Conservation (phyloP, 306 rosid genomes). For the Senna siamea region DNA sequence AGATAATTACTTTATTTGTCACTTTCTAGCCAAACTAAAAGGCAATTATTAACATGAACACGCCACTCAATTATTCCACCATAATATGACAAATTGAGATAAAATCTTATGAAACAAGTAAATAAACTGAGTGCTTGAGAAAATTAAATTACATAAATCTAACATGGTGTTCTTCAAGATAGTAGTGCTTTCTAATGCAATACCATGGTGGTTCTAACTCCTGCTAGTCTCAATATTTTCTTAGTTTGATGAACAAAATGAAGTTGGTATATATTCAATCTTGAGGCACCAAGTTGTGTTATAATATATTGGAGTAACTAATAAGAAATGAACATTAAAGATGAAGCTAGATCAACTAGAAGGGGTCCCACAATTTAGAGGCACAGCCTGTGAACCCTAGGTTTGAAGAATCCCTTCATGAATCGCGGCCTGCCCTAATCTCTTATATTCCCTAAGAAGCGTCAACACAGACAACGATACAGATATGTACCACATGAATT, state of each 20-base stretch:
- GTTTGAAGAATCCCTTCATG: not conserved
- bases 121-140: not conserved
- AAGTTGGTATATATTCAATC: conserved; percentile 34
- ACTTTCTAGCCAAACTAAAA: conserved; percentile 38
- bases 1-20: conserved; percentile 28
- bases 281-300: conserved; percentile 14
- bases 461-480: no score
- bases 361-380: conserved; percentile 9
- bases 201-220: conserved; percentile 30
- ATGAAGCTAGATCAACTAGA: not conserved
- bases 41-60: conserved; percentile 34
- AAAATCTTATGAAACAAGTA: not conserved
- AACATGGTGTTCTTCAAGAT: no score
- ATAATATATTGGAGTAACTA: not conserved
- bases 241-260: conserved; percentile 28
- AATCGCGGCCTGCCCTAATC: no score
- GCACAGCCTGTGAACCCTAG: conserved; percentile 3
- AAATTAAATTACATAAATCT: not conserved
- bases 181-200: no score
- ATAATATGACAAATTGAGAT: conserved; percentile 13
- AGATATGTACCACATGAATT: no score
- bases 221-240: conserved; percentile 25
- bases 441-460: no score
- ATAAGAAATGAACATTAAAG: not conserved
- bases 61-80: conserved; percentile 22